Evolutionary conservation across 768 basidiomycete species (phyloP).

Genomic region (Suillus spraguei): DNA sequence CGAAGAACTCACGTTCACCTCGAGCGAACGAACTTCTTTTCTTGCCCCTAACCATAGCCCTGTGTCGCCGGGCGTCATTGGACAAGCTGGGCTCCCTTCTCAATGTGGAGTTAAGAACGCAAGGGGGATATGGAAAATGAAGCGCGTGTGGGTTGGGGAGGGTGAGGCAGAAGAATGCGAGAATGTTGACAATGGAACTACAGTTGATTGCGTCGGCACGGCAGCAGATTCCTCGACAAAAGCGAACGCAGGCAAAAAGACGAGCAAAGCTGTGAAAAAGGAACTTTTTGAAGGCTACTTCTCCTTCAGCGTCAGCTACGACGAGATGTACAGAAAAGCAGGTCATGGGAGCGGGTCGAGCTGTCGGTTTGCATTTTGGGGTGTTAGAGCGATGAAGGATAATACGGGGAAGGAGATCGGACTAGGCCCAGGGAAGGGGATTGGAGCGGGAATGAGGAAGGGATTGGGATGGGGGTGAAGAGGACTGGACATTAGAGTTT

Average conservation of each 20-base stretch:
- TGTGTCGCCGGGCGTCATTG: constrained; percentile 31
- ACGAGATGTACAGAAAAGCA: constrained; percentile 35
- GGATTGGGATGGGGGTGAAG: neutral
- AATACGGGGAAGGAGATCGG: constrained; percentile 37
- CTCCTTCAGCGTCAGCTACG: constrained; percentile 37
- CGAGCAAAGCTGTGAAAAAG: constrained; percentile 15
- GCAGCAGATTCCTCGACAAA: constrained; percentile 11
- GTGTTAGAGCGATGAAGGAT: constrained; percentile 37
- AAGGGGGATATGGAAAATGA: constrained; percentile 38
- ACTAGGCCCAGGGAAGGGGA: constrained; percentile 29
- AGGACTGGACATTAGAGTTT: neutral
- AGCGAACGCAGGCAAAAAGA: neutral
- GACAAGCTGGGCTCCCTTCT: constrained; percentile 24
- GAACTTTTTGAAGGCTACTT: constrained; percentile 45
- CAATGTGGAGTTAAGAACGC: constrained; percentile 37
- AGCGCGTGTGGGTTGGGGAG: constrained; percentile 32
- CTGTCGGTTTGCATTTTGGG: constrained; percentile 39
- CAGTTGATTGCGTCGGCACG: constrained; percentile 17
- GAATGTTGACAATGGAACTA: neutral
- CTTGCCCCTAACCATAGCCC: constrained; percentile 23
- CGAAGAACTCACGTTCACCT: constrained; percentile 29
- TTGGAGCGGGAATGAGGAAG: constrained; percentile 13
- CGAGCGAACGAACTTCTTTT: constrained; percentile 29
- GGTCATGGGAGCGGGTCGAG: constrained; percentile 38
- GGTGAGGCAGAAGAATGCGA: constrained; percentile 6